Evolutionary conservation across 2,329 filamentous ascomycete genomes (phyloP).

Genomic region (Elsinoe australis): DNA sequence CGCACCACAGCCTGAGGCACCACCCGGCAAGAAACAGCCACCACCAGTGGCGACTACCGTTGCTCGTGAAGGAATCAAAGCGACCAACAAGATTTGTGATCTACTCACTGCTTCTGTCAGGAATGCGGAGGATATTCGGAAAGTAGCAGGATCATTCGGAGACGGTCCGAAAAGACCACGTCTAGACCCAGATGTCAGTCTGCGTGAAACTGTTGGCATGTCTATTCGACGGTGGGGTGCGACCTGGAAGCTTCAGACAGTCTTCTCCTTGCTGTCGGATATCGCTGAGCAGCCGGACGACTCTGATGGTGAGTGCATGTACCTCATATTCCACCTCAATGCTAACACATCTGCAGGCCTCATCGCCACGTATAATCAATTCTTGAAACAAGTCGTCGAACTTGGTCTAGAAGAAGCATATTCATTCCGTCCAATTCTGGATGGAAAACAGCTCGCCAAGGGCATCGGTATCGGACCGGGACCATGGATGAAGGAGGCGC

Average conservation of each 20-base stretch:
- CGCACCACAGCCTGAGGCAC: constrained; percentile 36
- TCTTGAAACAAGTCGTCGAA: constrained; percentile 46
- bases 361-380: constrained; percentile 45
- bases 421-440: constrained; percentile 48
- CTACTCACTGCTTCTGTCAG: constrained; percentile 57
- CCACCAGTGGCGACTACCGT: constrained; percentile 56
- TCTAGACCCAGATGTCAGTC: constrained; percentile 38
- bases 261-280: constrained; percentile 62
- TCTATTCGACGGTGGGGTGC: constrained; percentile 64
- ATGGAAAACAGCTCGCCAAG: constrained; percentile 65
- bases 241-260: constrained; percentile 63
- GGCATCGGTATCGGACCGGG: constrained; percentile 62
- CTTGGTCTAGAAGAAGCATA: constrained; percentile 46
- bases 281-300: constrained; percentile 37
- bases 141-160: constrained; percentile 47
- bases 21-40: constrained; percentile 43
- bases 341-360: no score
- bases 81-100: constrained; percentile 66
- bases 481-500: constrained; percentile 73
- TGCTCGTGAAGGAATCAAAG: constrained; percentile 69
- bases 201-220: constrained; percentile 63
- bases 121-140: constrained; percentile 57
- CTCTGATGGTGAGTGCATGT: constrained; percentile 35
- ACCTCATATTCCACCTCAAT: no score
- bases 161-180: constrained; percentile 42